Evolutionary conservation across 1,139 yeast species (phyloP).

Genomic region (Geotrichum bryndzae): DNA sequence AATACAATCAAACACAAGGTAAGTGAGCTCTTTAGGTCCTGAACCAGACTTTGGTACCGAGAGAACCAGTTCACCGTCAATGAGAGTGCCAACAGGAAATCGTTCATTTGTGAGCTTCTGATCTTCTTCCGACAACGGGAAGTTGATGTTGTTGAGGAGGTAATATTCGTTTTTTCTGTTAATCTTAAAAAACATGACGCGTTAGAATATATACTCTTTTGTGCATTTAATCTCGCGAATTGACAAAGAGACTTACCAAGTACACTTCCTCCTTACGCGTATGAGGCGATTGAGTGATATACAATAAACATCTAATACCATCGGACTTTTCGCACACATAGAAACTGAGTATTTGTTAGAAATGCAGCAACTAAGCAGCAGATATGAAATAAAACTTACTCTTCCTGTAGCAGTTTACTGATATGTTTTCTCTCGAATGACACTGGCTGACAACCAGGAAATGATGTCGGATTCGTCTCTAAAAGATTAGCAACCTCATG

Average conservation of each 20-base stretch:
- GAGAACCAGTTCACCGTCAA: slow-evolving; percentile 86
- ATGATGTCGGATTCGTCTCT: slow-evolving; percentile 29
- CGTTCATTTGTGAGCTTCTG: slow-evolving; percentile 25
- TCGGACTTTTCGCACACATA: slow-evolving; percentile 95
- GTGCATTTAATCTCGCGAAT: background rate
- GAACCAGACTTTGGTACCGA: slow-evolving; percentile 43
- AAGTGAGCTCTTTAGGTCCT: slow-evolving; percentile 56
- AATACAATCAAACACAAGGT: slow-evolving; percentile 84
- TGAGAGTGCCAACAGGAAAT: slow-evolving; percentile 79
- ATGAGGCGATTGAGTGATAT: slow-evolving; percentile 49
- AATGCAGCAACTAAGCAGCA: background rate
- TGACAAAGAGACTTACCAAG: slow-evolving; percentile 9
- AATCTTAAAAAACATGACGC: slow-evolving; percentile 34
- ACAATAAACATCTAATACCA: slow-evolving; percentile 79
- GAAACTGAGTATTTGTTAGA: slow-evolving; percentile 36
- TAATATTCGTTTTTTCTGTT: slow-evolving; percentile 86
- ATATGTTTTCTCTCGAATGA: slow-evolving; percentile 78
- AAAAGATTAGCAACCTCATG: slow-evolving; percentile 65
- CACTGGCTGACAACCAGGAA: slow-evolving; percentile 77
- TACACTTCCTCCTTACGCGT: slow-evolving; percentile 45
- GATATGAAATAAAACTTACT: slow-evolving; percentile 29
- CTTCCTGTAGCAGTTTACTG: slow-evolving; percentile 53
- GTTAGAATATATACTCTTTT: background rate
- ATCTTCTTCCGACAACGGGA: slow-evolving; percentile 52
- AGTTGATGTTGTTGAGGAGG: slow-evolving; percentile 75